Evolutionary conservation across 768 basidiomycete genomes (phyloP).

Genomic region (Phaeotremella fagi): DNA sequence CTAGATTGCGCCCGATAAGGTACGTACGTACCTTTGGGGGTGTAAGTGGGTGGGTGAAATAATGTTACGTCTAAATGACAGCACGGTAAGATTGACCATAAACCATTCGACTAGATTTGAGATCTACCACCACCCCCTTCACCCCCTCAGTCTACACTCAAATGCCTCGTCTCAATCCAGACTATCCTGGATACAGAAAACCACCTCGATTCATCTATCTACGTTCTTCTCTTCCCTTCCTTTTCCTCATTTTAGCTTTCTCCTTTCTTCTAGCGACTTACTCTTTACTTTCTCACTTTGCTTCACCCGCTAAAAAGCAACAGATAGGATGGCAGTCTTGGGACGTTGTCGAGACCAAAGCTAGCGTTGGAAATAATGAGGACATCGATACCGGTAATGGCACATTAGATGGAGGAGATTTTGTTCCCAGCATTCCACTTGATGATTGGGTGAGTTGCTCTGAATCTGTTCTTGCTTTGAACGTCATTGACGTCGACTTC

Average conservation of each 20-base stretch:
- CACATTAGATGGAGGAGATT: constrained; percentile 47
- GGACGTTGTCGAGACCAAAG: constrained; percentile 55
- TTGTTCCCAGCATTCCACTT: constrained; percentile 68
- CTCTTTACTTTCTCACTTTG: constrained; percentile 74
- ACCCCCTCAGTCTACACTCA: background rate
- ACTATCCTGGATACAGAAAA: constrained; percentile 9
- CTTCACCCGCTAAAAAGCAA: constrained; percentile 51
- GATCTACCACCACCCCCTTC: too few species aligned
- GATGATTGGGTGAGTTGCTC: constrained; percentile 58
- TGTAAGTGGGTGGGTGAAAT: too few species aligned
- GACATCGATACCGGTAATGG: constrained; percentile 66
- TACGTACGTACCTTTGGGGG: too few species aligned
- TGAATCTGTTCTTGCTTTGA: background rate
- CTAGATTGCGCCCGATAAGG: too few species aligned
- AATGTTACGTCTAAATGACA: too few species aligned
- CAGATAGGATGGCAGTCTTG: constrained; percentile 85
- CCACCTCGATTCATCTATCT: constrained; percentile 29
- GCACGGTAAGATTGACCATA: too few species aligned
- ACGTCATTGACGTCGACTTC: background rate
- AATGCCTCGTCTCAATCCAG: constrained; percentile 16
- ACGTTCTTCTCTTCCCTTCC: constrained; percentile 51
- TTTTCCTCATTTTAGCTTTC: constrained; percentile 61
- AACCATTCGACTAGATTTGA: too few species aligned
- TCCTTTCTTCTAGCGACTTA: constrained; percentile 67
- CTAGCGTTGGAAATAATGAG: constrained; percentile 16